phyloP scores from a whole-genome alignment of 2,329 filamentous ascomycete genomes.

The Epichloe hybrida region DNA sequence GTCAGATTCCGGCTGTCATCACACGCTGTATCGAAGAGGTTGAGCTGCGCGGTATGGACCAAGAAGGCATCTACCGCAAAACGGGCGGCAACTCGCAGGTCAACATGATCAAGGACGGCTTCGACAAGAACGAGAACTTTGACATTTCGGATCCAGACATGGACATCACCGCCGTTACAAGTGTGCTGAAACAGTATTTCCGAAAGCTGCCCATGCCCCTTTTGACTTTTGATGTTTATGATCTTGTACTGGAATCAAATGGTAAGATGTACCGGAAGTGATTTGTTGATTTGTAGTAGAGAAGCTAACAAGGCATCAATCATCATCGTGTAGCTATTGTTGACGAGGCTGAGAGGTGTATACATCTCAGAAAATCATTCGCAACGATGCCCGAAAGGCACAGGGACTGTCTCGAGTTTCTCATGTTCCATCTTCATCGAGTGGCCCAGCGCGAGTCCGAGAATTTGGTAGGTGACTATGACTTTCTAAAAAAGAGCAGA shows the following conservation, averaged over 20 bases:
- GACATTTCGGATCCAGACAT: constrained; percentile 89
- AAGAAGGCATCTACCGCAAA: constrained; percentile 96
- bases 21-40: constrained; percentile 94
- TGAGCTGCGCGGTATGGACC: constrained; percentile 88
- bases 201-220: constrained; percentile 79
- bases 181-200: constrained; percentile 95
- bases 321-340: constrained; percentile 38
- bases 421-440: constrained; percentile 83
- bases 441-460: constrained; percentile 72
- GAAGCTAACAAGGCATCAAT: not conserved
- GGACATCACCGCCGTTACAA: constrained; percentile 93
- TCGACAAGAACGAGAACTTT: constrained; percentile 72
- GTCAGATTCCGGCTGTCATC: constrained; percentile 80
- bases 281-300: not conserved
- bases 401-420: constrained; percentile 78
- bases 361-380: constrained; percentile 60
- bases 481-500: too few relatives aligned
- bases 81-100: constrained; percentile 86
- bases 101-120: constrained; percentile 80
- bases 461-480: constrained; percentile 55
- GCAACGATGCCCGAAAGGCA: constrained; percentile 71
- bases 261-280: constrained; percentile 33
- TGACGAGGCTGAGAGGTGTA: constrained; percentile 53
- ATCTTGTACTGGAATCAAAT: constrained; percentile 69
- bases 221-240: constrained; percentile 86